These are phyloP conservation scores for Podospora didyma DNA, from an alignment of 495 filamentous ascomycete species.

Conservation along the genomic window DNA sequence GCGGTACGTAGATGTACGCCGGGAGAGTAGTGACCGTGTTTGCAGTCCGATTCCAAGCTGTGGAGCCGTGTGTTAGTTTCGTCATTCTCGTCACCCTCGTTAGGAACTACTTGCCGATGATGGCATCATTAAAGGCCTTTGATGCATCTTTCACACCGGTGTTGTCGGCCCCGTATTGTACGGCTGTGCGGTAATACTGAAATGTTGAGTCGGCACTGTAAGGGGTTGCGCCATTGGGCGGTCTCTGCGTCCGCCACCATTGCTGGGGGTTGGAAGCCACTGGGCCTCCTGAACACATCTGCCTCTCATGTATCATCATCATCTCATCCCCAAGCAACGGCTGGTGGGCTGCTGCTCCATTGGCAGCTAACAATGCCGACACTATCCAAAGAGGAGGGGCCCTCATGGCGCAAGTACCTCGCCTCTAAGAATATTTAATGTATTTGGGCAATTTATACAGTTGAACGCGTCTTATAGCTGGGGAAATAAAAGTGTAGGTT, in stretches of 20 bases:
- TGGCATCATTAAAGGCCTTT: conserved; percentile 59
- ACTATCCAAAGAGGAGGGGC: too few relatives aligned
- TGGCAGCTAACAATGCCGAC: too few relatives aligned
- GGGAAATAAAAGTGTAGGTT: too few relatives aligned
- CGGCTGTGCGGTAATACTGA: conserved; percentile 54
- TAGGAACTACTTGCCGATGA: conserved; percentile 46
- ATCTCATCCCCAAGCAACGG: not conserved
- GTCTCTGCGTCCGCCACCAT: conserved; percentile 25
- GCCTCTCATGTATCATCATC: not conserved
- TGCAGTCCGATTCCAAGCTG: conserved; percentile 31
- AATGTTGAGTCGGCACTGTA: conserved; percentile 37
- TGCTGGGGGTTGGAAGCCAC: not conserved
- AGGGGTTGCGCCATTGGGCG: conserved; percentile 32
- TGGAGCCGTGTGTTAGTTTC: too few relatives aligned
- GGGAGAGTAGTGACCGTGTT: conserved; percentile 51
- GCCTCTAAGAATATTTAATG: too few relatives aligned
- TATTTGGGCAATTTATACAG: too few relatives aligned
- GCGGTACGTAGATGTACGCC: conserved; percentile 56
- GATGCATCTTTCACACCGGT: conserved; percentile 60
- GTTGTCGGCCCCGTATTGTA: conserved; percentile 48
- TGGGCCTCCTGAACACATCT: not conserved
- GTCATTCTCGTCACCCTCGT: conserved; percentile 7
- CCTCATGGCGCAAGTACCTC: too few relatives aligned
- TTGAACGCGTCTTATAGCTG: too few relatives aligned
- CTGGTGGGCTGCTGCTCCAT: not conserved